phyloP scores from a whole-genome alignment of 257 asterid genomes.

The Ballota nigra region DNA sequence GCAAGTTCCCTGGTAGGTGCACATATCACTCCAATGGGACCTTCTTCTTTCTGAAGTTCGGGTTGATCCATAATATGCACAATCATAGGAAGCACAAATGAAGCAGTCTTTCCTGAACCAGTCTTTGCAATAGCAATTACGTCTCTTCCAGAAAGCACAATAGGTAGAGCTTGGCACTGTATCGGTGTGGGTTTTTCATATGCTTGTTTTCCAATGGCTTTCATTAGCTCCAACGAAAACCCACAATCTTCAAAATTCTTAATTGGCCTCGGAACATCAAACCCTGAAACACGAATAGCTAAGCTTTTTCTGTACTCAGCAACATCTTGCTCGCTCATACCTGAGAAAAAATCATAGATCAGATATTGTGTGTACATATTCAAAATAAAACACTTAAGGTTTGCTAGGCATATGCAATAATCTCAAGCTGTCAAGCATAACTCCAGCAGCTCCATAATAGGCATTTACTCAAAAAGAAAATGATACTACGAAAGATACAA shows the following conservation, averaged over 20 bases:
- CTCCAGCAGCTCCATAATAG: constrained; percentile 4
- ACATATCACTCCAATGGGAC: constrained; percentile 96
- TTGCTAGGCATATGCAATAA: not conserved
- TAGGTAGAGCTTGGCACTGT: constrained; percentile 95
- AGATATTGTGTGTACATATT: constrained; percentile 2
- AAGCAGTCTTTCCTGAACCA: constrained; percentile 97
- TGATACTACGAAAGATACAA: not conserved
- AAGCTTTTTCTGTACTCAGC: constrained; percentile 65
- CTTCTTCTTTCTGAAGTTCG: constrained; percentile 89
- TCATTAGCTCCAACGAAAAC: constrained; percentile 76
- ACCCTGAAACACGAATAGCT: constrained; percentile 91
- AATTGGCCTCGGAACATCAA: constrained; percentile 88
- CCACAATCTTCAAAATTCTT: constrained; percentile 90
- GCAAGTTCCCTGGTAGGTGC: constrained; percentile 99
- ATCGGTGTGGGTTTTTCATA: constrained; percentile 92
- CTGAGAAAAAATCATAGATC: constrained; percentile 37
- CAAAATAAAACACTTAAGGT: not conserved
- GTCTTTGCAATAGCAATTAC: constrained; percentile 96
- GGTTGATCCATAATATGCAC: constrained; percentile 97
- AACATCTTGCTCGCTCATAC: constrained; percentile 79
- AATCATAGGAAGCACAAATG: constrained; percentile 95
- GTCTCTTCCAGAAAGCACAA: constrained; percentile 95
- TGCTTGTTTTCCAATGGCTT: constrained; percentile 86
- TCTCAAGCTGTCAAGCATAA: not conserved
- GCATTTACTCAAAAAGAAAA: constrained; percentile 7